Conservation (phyloP, 2,329 filamentous ascomycete genomes). For the Fusarium pseudonygamai region DNA sequence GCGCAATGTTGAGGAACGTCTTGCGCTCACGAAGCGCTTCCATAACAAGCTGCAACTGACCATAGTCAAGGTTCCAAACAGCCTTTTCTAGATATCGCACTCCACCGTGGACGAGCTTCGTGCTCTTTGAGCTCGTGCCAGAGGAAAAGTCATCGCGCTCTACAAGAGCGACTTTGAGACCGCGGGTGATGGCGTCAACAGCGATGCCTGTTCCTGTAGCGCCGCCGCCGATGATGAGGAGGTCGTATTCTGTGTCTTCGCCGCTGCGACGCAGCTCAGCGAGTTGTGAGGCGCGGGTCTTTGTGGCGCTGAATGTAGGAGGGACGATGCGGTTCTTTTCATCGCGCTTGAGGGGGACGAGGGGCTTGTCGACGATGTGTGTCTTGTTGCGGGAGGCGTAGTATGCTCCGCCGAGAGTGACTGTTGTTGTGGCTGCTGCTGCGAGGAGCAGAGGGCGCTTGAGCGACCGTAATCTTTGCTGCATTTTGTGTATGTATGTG, state of each 20-base stretch:
- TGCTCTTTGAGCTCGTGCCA: constrained; percentile 87
- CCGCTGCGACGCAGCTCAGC: constrained; percentile 50
- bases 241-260: constrained; percentile 72
- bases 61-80: constrained; percentile 85
- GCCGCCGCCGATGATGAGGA: constrained; percentile 81
- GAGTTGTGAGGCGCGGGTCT: constrained; percentile 51
- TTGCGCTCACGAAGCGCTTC: constrained; percentile 84
- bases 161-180: constrained; percentile 81
- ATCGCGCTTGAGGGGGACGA: constrained; percentile 51
- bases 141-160: constrained; percentile 86
- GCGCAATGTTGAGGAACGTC: constrained; percentile 84
- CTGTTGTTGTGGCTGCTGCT: constrained; percentile 44
- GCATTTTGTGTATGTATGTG: constrained; percentile 42
- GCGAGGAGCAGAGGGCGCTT: constrained; percentile 48
- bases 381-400: constrained; percentile 45
- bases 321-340: constrained; percentile 49
- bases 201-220: constrained; percentile 84
- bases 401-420: constrained; percentile 45
- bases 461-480: constrained; percentile 48
- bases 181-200: constrained; percentile 81
- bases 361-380: constrained; percentile 46
- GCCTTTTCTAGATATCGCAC: constrained; percentile 89
- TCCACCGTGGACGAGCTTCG: constrained; percentile 86
- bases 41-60: constrained; percentile 82
- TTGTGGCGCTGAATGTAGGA: constrained; percentile 49